Percentiles rank a stretch among this genome's conserved stretches.
phyloP scores from a whole-genome alignment of 1,284 basidiomycete species.

The Vanrija sp. region DNA sequence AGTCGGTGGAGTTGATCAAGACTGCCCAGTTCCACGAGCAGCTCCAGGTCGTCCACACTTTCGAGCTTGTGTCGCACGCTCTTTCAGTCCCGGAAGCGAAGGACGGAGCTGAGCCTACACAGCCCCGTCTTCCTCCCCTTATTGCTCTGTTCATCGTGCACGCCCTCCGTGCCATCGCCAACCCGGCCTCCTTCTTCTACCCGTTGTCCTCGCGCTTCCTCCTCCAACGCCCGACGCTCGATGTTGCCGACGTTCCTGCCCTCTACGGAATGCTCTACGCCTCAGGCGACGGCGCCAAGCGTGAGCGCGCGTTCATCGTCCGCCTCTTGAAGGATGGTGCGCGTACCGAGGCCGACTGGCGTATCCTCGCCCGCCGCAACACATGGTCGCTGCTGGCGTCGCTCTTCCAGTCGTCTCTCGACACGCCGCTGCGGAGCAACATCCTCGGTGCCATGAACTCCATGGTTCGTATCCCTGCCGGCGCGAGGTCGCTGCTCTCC shows the following conservation, averaged over 20 bases:
- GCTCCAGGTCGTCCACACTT: slow-evolving; percentile 68
- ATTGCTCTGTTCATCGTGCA: slow-evolving; percentile 76
- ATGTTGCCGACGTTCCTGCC: slow-evolving; percentile 74
- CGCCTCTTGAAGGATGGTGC: slow-evolving; percentile 77
- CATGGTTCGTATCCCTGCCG: slow-evolving; percentile 63
- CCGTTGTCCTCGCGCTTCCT: slow-evolving; percentile 75
- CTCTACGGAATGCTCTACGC: slow-evolving; percentile 77
- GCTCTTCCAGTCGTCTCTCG: slow-evolving; percentile 63
- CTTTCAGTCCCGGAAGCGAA: slow-evolving; percentile 44
- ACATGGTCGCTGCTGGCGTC: slow-evolving; percentile 83
- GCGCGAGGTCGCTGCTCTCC: slow-evolving; percentile 64
- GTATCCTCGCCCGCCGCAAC: slow-evolving; percentile 70
- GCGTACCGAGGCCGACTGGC: slow-evolving; percentile 68
- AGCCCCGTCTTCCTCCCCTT: slow-evolving; percentile 58
- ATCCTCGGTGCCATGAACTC: slow-evolving; percentile 62
- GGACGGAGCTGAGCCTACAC: slow-evolving; percentile 33
- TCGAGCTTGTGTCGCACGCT: slow-evolving; percentile 66
- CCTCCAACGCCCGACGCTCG: slow-evolving; percentile 72
- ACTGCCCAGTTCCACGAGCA: slow-evolving; percentile 67
- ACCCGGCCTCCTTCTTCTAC: slow-evolving; percentile 74
- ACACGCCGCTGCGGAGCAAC: slow-evolving; percentile 54
- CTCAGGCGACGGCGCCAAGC: slow-evolving; percentile 69
- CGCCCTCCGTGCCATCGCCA: slow-evolving; percentile 69
- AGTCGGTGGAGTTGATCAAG: slow-evolving; percentile 1
- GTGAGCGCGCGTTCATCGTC: slow-evolving; percentile 83